Evolutionary conservation across 2,329 filamentous ascomycete genomes (phyloP).

Genomic region (Monosporascus ibericus): DNA sequence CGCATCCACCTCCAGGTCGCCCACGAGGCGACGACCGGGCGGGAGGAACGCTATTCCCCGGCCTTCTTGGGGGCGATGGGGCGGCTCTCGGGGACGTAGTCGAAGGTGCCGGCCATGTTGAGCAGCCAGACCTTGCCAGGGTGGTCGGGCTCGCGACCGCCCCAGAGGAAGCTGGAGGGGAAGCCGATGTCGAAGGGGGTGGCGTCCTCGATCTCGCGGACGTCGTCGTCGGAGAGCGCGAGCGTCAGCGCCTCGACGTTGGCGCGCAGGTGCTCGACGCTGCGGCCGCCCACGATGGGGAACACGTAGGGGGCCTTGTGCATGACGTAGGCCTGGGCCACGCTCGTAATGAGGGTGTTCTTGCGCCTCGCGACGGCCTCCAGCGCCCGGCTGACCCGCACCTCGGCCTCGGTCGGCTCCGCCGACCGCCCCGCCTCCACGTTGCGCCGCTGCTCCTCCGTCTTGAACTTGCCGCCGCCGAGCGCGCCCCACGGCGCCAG

Average conservation of each 20-base stretch:
- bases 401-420: conserved; percentile 45
- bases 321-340: conserved; percentile 49
- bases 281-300: conserved; percentile 47
- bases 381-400: conserved; percentile 48
- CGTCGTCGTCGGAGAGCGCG: conserved; percentile 42
- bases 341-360: conserved; percentile 49
- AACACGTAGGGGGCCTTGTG: conserved; percentile 47
- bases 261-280: conserved; percentile 43
- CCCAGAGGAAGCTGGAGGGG: conserved; percentile 50
- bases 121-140: conserved; percentile 38
- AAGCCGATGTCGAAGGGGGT: conserved; percentile 51
- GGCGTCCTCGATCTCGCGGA: conserved; percentile 47
- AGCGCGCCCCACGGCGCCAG: conserved; percentile 55
- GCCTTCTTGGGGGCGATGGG: conserved; percentile 34
- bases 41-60: conserved; percentile 34
- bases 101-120: conserved; percentile 40
- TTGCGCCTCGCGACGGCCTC: conserved; percentile 54
- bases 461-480: conserved; percentile 46
- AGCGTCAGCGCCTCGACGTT: conserved; percentile 52
- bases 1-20: conserved; percentile 12
- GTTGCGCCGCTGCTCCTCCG: conserved; percentile 38
- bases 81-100: conserved; percentile 41
- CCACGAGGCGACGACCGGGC: conserved; percentile 3
- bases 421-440: conserved; percentile 32
- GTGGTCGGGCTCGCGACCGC: conserved; percentile 24